These are phyloP conservation scores for Davidsoniella virescens DNA, from an alignment of 2,329 filamentous ascomycete species.

Conservation along the genomic window DNA sequence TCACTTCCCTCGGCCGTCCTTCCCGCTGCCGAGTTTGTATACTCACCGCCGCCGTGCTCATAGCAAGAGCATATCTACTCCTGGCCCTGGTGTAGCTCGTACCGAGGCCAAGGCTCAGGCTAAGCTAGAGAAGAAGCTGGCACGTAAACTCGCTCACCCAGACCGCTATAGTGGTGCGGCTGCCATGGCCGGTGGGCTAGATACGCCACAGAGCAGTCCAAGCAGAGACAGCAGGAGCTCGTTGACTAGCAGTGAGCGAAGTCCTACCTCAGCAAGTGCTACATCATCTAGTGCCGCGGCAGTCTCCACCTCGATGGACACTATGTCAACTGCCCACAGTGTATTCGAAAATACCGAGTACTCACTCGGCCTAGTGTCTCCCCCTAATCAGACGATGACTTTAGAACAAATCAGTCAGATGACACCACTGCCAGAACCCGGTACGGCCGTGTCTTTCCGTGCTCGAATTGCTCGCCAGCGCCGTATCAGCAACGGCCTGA, in stretches of 20 bases:
- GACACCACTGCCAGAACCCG: constrained; percentile 21
- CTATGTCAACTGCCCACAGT: neutral
- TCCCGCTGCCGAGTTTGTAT: neutral
- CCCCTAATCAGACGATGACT: constrained; percentile 24
- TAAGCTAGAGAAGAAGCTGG: too few species aligned
- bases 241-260: too few species aligned
- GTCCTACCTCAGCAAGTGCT: too few species aligned
- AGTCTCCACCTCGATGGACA: neutral
- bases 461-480: constrained; percentile 56
- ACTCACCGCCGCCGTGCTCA: neutral
- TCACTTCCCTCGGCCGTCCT: constrained; percentile 4
- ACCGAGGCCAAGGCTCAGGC: too few species aligned
- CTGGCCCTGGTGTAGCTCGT: too few species aligned
- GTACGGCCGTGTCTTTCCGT: constrained; percentile 26
- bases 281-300: neutral
- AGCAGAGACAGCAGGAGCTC: too few species aligned
- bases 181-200: too few species aligned
- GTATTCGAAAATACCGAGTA: neutral
- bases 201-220: too few species aligned
- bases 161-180: too few species aligned
- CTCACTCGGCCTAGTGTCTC: neutral
- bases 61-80: neutral
- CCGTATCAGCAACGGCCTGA: constrained; percentile 64
- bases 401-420: constrained; percentile 19
- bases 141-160: too few species aligned